Base-by-base conservation (phyloP, 2,329 filamentous ascomycete genomes). In the Diaporthe destruens region DNA sequence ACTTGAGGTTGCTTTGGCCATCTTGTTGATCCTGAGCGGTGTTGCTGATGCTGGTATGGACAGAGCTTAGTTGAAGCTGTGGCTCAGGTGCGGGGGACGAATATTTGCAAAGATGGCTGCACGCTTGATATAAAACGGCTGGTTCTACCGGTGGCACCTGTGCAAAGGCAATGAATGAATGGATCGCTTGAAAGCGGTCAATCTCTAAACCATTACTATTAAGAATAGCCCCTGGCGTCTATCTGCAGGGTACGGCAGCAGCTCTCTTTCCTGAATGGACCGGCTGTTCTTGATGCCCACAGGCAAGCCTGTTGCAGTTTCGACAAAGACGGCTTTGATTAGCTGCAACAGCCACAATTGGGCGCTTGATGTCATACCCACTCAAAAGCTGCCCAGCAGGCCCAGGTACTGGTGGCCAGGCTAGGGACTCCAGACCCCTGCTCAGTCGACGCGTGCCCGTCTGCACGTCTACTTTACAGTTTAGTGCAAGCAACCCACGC, bases 1-100 rank as follows among this genome's bases (percentile, higher is more conserved):
- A 44, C 71, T 74, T 9, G 61, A 49, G 42, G 53, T 59, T 29
- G 57, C 54, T 42, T 72, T 74, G 9, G 70, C 57, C 72, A 74
- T 74, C 11, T 39, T 56, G 32, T 12, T 49, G 70, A 47, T 18
- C 16, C 14, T 32, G 61, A 18, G 16, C 9, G 12, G 36, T 44
- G 42, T n/a, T 34, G 44, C 32, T 54, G 42, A 42, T 32, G 44
- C 55, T 59, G 53, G n/a, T 29, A 7, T 34, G 29, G 23, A 20
- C 6, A 36, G 25, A 32, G 2, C 16, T n/a, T 1, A 14, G 39
- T 2, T 57, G 32, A 29, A 55, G 55, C 9, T 36, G 71, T 53
- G n/a, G 32, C 9, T 39, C 34, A 57, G n/a, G n/a, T n/a, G n/a
- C n/a, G n/a, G n/a, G n/a, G 25, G 36, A 59, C 12, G 56, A 36